Conservation (phyloP, 129 eudicot species). For the Centella asiatica region DNA sequence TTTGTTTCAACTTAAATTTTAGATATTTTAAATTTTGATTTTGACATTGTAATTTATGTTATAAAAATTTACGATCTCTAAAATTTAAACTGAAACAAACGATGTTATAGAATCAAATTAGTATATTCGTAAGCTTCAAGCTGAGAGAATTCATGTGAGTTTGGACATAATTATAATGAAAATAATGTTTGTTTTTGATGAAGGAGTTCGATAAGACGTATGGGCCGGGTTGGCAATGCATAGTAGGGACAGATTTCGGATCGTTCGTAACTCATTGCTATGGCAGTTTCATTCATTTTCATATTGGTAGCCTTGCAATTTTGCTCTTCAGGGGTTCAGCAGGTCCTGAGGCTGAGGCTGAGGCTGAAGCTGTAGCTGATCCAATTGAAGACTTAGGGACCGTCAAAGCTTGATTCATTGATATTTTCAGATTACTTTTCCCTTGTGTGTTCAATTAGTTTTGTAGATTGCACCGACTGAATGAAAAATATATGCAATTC, state of each 20-base stretch:
- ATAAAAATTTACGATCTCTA: too few species aligned
- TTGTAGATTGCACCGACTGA: too few species aligned
- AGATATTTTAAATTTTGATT: too few species aligned
- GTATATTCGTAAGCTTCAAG: neutral
- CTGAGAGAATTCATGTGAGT: neutral
- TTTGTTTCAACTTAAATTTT: too few species aligned
- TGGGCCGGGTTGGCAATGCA: slow-evolving; percentile 96
- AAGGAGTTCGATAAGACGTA: slow-evolving; percentile 68
- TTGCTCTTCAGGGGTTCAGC: slow-evolving; percentile 74
- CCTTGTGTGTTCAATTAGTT: too few species aligned
- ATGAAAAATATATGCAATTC: too few species aligned
- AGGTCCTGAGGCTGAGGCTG: slow-evolving; percentile 27
- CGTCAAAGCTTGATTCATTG: slow-evolving; percentile 23
- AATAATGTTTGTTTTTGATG: slow-evolving; percentile 4
- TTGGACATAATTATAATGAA: neutral
- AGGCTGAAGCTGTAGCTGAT: slow-evolving; percentile 16
- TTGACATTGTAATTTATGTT: too few species aligned
- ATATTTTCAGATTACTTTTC: neutral
- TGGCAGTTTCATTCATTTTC: slow-evolving; percentile 78
- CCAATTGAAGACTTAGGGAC: slow-evolving; percentile 32
- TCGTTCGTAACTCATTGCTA: slow-evolving; percentile 92
- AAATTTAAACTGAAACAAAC: too few species aligned
- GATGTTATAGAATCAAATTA: too few species aligned
- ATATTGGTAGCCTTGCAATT: slow-evolving; percentile 68
- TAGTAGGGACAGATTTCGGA: slow-evolving; percentile 88